Evolutionary conservation across 371 early-diverging fungal genomes (phyloP).

Genomic region (Mucor piriformis): DNA sequence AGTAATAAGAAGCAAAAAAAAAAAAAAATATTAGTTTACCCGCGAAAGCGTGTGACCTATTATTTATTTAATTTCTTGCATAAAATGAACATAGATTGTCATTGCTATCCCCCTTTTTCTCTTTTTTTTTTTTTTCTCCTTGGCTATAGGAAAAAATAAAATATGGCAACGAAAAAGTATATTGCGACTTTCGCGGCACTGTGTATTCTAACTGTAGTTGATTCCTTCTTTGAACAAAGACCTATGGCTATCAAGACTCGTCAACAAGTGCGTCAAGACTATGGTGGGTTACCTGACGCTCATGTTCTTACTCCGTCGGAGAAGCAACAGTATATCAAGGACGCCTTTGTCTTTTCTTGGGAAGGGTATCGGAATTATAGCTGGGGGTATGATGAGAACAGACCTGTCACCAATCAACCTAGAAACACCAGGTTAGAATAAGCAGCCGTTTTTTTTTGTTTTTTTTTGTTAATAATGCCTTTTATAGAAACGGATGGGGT

Average conservation of each 20-base stretch:
- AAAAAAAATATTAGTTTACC: not conserved
- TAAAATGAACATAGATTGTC: not conserved
- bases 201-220: not conserved
- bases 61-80: not conserved
- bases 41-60: not conserved
- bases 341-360: slow-evolving; percentile 73
- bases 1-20: too few species aligned
- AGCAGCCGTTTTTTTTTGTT: not conserved
- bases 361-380: slow-evolving; percentile 68
- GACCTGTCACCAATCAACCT: slow-evolving; percentile 44
- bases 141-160: not conserved
- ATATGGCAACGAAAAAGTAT: not conserved
- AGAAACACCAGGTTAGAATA: slow-evolving; percentile 63
- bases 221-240: slow-evolving; percentile 9
- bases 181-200: not conserved
- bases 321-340: slow-evolving; percentile 49
- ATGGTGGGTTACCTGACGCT: slow-evolving; percentile 30
- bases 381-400: slow-evolving; percentile 66
- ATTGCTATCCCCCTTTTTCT: not conserved
- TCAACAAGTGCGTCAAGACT: slow-evolving; percentile 14
- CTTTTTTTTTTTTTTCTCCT: too few species aligned
- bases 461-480: not conserved
- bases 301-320: slow-evolving; percentile 27
- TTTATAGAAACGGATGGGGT: slow-evolving; percentile 37
- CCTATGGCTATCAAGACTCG: slow-evolving; percentile 11